A percentile compares a stretch with the other conserved stretches of the same genome.
phyloP scores from a whole-genome alignment of 257 asterid genomes.

The Gentiana macrophylla region DNA sequence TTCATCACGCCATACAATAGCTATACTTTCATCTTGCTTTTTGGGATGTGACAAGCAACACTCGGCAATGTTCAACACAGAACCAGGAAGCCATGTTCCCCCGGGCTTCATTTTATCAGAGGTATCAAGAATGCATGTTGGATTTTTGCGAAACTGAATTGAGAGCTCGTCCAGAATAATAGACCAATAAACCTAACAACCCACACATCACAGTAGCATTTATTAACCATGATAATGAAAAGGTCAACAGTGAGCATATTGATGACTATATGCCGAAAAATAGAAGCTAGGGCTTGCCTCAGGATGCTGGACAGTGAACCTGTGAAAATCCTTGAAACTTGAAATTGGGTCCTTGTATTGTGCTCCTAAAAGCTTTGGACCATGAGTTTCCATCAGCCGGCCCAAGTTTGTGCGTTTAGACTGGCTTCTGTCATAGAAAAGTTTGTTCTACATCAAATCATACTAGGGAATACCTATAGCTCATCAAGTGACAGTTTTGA shows the following conservation, averaged over 20 bases:
- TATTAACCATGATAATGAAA: not conserved
- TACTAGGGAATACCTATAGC: too few relatives aligned
- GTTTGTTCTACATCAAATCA: too few relatives aligned
- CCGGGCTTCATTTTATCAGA: slow-evolving; percentile 48
- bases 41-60: slow-evolving; percentile 53
- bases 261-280: not conserved
- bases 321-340: slow-evolving; percentile 65
- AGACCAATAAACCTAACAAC: slow-evolving; percentile 68
- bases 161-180: slow-evolving; percentile 50
- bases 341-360: slow-evolving; percentile 66
- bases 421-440: slow-evolving; percentile 31
- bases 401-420: slow-evolving; percentile 70
- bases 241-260: too few relatives aligned
- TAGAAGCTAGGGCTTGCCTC: slow-evolving; percentile 39
- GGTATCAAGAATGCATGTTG: slow-evolving; percentile 58
- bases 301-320: slow-evolving; percentile 66
- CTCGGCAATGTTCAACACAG: slow-evolving; percentile 71
- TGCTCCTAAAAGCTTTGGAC: slow-evolving; percentile 56
- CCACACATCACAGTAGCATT: not conserved
- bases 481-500: too few relatives aligned
- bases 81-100: slow-evolving; percentile 88
- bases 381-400: slow-evolving; percentile 69
- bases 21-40: slow-evolving; percentile 51
- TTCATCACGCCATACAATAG: slow-evolving; percentile 84
- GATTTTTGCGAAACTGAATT: slow-evolving; percentile 44